Percentiles rank a stretch among this genome's conserved stretches.
Evolutionary conservation across 176 grass and related monocot genomes (phyloP).

Genomic region (Paspalum vaginatum): DNA sequence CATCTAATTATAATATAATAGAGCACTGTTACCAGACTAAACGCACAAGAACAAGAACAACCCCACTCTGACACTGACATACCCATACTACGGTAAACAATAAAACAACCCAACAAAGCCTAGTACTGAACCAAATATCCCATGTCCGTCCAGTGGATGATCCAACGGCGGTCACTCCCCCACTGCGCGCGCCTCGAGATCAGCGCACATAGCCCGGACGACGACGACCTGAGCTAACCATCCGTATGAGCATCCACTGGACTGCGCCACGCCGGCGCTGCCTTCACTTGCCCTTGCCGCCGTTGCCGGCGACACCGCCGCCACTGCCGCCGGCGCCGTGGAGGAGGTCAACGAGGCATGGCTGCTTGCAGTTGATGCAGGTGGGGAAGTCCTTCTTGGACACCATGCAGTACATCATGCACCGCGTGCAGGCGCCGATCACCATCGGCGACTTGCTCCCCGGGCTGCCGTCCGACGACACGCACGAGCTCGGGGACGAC

Average conservation of each 20-base stretch:
- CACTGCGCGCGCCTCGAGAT: not conserved
- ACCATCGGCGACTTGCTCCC: constrained; percentile 47
- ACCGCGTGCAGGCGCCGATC: constrained; percentile 52
- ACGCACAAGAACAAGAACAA: not conserved
- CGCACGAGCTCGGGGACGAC: constrained; percentile 53
- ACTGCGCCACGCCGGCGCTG: not conserved
- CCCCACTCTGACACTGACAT: not conserved
- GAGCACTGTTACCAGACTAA: not conserved
- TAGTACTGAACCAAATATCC: constrained; percentile 5
- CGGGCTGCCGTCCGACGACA: constrained; percentile 55
- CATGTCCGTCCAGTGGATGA: constrained; percentile 48
- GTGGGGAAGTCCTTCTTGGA: constrained; percentile 49
- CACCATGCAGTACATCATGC: constrained; percentile 65
- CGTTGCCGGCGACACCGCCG: not conserved
- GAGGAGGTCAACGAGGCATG: constrained; percentile 51
- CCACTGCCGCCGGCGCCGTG: not conserved
- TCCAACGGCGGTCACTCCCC: constrained; percentile 56
- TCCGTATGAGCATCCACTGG: constrained; percentile 56
- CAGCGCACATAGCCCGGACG: not conserved
- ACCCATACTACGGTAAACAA: not conserved
- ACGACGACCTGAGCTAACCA: constrained; percentile 34
- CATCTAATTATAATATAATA: not conserved
- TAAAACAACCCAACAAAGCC: constrained; percentile 10
- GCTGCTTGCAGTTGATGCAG: constrained; percentile 64
- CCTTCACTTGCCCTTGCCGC: constrained; percentile 46